Evolutionary conservation across 1,284 basidiomycete species (phyloP), one percentile per base, ranked within the genome.

Genomic region (Ceratobasidium sp.): DNA sequence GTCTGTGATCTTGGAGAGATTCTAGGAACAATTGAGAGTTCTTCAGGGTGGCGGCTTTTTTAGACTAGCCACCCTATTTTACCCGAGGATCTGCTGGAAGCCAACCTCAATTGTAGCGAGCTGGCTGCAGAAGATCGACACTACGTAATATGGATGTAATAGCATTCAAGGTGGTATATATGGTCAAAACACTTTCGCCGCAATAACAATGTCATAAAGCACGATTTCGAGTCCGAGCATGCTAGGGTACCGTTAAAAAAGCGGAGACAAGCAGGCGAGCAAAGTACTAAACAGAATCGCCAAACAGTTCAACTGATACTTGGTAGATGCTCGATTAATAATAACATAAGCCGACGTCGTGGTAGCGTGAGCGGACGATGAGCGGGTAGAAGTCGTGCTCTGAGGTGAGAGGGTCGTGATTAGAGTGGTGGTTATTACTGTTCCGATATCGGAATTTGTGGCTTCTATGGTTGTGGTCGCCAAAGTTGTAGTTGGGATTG

Each of bases 301-400:
- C 42, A 48, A 46, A n/a, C 26, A 26, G n/a, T 28, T 42, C 23
- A 48, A 15, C 10, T 7, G 42, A 23, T 15, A 26, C n/a, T 66
- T 66, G 38, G 23, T 23, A 13, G 68, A 46, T 1, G 56, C 68
- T 57, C 54, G 33, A 7, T 38, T 42, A 40, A 70, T 59, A 42
- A 59, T 70, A 38, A 70, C 68, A 44, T 70, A 57, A 3, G 68
- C 50, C 33, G 68, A 46, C 46, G 74, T 70, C n/a, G 46, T 50
- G 46, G 38, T 54, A 12, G 57, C 46, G 17, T 20, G 48, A 33
- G 68, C 38, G 7, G 40, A 26, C 13, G 68, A 48, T 28, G 48
- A 67, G 26, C 28, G 13, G n/a, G 68, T 33, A 9, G 68, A 57
- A 61, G 23, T 46, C 6, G 70, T 61, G 17, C 17, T 38, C 6